Percentiles rank a stretch among this genome's conserved stretches.
phyloP scores from a whole-genome alignment of 2,329 filamentous ascomycete species.

The Monosporascus sp. region DNA sequence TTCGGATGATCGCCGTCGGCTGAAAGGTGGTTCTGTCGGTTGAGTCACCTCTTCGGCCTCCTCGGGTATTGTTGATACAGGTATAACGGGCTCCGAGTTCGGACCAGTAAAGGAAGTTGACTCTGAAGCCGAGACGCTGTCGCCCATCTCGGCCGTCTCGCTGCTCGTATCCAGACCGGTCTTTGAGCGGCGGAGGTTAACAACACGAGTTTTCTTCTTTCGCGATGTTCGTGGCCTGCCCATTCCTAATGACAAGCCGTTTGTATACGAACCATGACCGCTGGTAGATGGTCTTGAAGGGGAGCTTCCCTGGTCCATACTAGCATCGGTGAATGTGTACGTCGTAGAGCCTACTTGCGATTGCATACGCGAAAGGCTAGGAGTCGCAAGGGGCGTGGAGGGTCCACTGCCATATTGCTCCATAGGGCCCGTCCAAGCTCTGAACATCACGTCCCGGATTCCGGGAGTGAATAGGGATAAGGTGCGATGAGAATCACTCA shows the following conservation, averaged over 20 bases:
- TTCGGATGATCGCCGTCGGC: constrained; percentile 38
- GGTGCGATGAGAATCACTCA: constrained; percentile 85
- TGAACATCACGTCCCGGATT: constrained; percentile 85
- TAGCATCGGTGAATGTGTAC: constrained; percentile 69
- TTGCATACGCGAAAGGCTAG: constrained; percentile 55
- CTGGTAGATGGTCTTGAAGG: constrained; percentile 64
- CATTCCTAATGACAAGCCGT: constrained; percentile 58
- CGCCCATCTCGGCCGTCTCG: constrained; percentile 46
- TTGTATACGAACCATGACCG: constrained; percentile 55
- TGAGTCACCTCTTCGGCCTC: constrained; percentile 47
- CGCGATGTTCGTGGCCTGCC: constrained; percentile 56
- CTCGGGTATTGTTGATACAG: constrained; percentile 49
- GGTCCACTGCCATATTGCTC: constrained; percentile 59
- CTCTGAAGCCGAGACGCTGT: constrained; percentile 49
- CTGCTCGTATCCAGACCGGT: constrained; percentile 44
- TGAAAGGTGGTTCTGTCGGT: constrained; percentile 19
- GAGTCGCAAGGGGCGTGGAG: constrained; percentile 43
- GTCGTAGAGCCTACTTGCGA: constrained; percentile 56
- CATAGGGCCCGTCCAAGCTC: constrained; percentile 79
- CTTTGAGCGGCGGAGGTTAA: constrained; percentile 67
- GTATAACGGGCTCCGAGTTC: constrained; percentile 54
- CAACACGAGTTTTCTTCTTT: constrained; percentile 79
- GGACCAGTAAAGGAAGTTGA: constrained; percentile 51
- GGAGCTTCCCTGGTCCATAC: constrained; percentile 53
- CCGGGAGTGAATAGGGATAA: constrained; percentile 86